phyloP scores from a whole-genome alignment of 2,329 filamentous ascomycete genomes.

The Alternaria consortialis region DNA sequence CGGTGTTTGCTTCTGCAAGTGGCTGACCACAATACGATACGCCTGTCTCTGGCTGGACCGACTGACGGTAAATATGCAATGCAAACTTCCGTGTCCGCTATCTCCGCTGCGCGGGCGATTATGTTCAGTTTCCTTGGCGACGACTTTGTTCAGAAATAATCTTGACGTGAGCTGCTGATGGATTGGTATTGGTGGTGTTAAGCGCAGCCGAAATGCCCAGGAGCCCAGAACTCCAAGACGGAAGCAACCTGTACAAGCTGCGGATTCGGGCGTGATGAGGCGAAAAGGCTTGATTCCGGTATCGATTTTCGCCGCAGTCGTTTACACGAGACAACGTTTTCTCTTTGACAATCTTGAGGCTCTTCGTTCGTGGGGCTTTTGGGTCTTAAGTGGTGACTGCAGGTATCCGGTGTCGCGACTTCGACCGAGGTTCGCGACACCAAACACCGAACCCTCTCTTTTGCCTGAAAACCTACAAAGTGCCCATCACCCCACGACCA shows the following conservation, averaged over 20 bases:
- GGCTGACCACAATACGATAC: constrained; percentile 3
- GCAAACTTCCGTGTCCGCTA: constrained; percentile 6
- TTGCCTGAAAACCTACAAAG: constrained; percentile 16
- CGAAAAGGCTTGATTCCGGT: constrained; percentile 19
- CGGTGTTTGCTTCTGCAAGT: constrained; percentile 8
- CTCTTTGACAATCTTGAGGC: neutral
- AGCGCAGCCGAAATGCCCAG: constrained; percentile 18
- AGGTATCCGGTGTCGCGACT: neutral
- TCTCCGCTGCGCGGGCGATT: constrained; percentile 13
- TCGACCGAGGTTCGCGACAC: neutral
- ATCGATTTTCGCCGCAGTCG: constrained; percentile 1
- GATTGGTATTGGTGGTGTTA: constrained; percentile 9
- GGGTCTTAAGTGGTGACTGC: neutral
- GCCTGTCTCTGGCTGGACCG: neutral
- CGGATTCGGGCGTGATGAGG: constrained; percentile 6
- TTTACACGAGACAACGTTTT: neutral
- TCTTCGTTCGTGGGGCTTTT: neutral
- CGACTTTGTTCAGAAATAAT: neutral
- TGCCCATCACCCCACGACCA: neutral
- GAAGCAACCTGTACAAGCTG: constrained; percentile 12
- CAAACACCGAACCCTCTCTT: neutral
- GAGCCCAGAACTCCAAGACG: constrained; percentile 21
- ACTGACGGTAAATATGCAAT: constrained; percentile 1
- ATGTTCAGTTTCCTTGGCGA: constrained; percentile 7
- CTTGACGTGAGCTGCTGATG: neutral